Evolutionary conservation across 768 basidiomycete genomes (phyloP), one percentile per base, ranked within the genome.

Genomic region (Russula sp.): DNA sequence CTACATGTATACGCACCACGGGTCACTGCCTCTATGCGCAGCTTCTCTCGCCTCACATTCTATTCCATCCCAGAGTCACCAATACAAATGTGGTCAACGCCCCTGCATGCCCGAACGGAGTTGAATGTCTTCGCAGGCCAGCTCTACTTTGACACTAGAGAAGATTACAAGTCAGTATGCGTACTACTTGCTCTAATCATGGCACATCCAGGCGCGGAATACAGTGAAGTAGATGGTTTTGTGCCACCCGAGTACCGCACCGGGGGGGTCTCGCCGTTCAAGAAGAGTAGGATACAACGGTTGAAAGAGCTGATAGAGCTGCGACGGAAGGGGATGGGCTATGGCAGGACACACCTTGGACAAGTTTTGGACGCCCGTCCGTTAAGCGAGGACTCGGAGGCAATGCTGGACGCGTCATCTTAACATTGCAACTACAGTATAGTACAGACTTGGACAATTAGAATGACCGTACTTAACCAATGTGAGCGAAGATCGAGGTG

Each of bases 1-100:
- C 49, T 63, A n/a, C 62, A 63, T 20, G n/a, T 63, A 31, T 63
- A 63, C 20, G 57, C 62, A 27, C 56, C 62, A 10, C 40, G 57
- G n/a, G 56, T 58, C 51, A 45, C 42, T 11, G 22, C 31, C 39
- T 44, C 56, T 20, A 58, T 58, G 62, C 48, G 45, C 7, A 40
- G 56, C 40, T 63, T 63, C 49, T 57, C 62, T 11, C 39, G 51
- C 39, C 62, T 63, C 56, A 50, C 39, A 2, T 63, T 45, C 57
- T 51, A 53, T 48, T 37, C 8, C 51, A 48, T 63, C 51, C 51
- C 62, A 20, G 22, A 22, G 11, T 45, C 18, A 16, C 51, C 44
- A 4, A 6, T 13, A 14, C 6, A 11, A 10, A 10, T 13, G 34
- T 48, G 54, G 57, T 35, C 40, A 20, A 20, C 27, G 4, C 51